Evolutionary conservation across 352 stramenopile species (phyloP), one percentile per base, ranked within the genome.

Genomic region (Pythium pyrilobum): DNA sequence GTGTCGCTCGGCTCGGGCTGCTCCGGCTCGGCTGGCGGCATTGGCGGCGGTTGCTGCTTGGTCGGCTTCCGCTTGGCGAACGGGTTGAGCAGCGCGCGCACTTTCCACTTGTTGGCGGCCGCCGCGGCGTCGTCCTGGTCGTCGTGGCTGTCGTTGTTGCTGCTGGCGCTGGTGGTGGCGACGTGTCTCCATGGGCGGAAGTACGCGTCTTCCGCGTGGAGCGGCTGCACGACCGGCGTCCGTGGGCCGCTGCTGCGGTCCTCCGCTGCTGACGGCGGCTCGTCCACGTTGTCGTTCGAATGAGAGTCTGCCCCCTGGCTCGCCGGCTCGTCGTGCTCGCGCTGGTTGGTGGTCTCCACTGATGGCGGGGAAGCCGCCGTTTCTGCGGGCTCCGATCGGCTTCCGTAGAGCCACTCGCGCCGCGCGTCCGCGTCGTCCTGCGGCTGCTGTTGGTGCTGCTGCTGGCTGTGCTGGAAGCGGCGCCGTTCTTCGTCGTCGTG

Each of bases 61-160:
- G 10, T 13, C 5, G 39, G 16, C 50, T 75, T 74, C 11, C 69
- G 63, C 53, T 82, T 86, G 29, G 77, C 79, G 52, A 89, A 89
- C 16, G 79, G 79, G 60, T 89, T 82, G 18, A 80, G 56, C 12
- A 89, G 59, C 11, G 79, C 79, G 1, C 79, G 71, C n/a, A 70
- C 69, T 58, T 83, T 86, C 79, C 79, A 89, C 47, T 89, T 89
- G 62, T 89, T 89, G 13, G 44, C 40, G 2, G 58, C 51, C 18
- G 52, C 20, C 15, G 38, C 41, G 4, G 40, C 52, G 11, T 38
- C 51, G 23, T 39, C 51, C 2, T 52, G 44, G 20, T 56, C 59
- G 18, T 38, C 38, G 15, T 52, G 41, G 31, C 16, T 20, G 11
- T 50, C 24, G 29, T 20, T 34, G 31, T 41, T 23, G n/a, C 25